Evolutionary conservation across 2,329 filamentous ascomycete genomes (phyloP), one percentile per base, ranked within the genome.

Genomic region (Dryadomyces quercivorus): DNA sequence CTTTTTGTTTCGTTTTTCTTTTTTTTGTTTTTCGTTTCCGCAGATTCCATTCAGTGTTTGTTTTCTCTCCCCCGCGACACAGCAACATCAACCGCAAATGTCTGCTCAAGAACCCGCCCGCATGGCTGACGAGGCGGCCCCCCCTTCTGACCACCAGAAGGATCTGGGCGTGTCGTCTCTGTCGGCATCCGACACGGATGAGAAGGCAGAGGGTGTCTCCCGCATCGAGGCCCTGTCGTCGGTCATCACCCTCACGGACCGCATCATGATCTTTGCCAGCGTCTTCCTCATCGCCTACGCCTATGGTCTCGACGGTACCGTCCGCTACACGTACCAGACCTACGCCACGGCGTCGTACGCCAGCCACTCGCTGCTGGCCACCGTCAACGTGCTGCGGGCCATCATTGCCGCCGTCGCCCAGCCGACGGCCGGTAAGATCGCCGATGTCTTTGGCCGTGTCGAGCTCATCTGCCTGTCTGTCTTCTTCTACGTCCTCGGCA

Each of bases 271-370:
- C 63, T 84, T 85, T 65, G 61, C 76, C 10, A 72, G 80, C 22
- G 70, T 85, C 58, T 85, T 85, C 63, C 64, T 85, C 36, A 68
- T 85, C 53, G 76, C 81, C 12, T 86, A 84, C 63, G 78, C 75
- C 38, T 86, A 85, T 63, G 77, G 78, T 2, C 70, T 84, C 21
- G 80, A 84, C 58, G 76, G 76, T 22, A 76, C 71, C 1, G 69
- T 83, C 46, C 73, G 80, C 15, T 75, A 72, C 58, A 71, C 73
- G 7, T 81, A 77, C 63, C 78, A 80, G 70, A 71, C 79, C 6
- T 64, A 69, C 51, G 81, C 80, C 1, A 80, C 79, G 0, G 69
- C 71, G 1, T 69, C 65, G 1, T 80, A 76, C 58, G 61, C 62
- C 3, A 56, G 67, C 6, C 80, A 85, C 63, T 81, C 78, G 26